Base-by-base conservation (phyloP, 306 rosid species). In the Erythrophleum fordii region DNA sequence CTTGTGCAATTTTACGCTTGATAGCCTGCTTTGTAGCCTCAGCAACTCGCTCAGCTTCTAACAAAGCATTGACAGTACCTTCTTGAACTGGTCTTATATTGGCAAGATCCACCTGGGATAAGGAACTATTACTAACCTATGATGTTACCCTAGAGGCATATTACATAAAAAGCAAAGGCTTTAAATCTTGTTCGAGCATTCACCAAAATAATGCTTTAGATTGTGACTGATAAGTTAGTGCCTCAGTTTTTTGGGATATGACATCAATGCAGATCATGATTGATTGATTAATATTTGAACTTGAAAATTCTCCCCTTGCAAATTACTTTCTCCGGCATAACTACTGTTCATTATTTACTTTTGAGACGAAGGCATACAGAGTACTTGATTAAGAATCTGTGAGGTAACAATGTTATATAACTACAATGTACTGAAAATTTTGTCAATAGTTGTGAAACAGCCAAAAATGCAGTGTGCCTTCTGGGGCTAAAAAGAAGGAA, bases 1-100 rank as follows among this genome's bases (percentile, higher is more conserved):
- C 97, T 83, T 91, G 98, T 0, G 93, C 97, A 83, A 95, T 93
- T 87, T 95, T 95, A 58, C 97, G 90, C 82, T 93, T 93, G 79
- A 95, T 90, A 67, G 97, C 98, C 85, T 90, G 98, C 71, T 95
- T 95, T 76, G 99, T 95, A 65, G 98, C 99, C 88, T 95, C 98
- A 51, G 99, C 99, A 82, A 90, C 91, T 79, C 85, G 91, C 83
- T 95, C 98, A 45, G 98, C 99, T 88, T 95, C 98, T 81, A 89
- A 77, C 85, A 95, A 87, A 56, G 99, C 77, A 88, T 93, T 78
- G 52, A 91, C 92, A 81, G 85, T 86, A 42, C 88, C 94, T 87
- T 93, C 94, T 90, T 91, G 87, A 82, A 91, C 80, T 83, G 88
- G 85, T 86, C 97, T 91, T 77, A 95, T 79, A 81, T 95, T 95